Evolutionary conservation across 116 monocot genomes (phyloP).

Genomic region (Phalaenopsis hybrid): DNA sequence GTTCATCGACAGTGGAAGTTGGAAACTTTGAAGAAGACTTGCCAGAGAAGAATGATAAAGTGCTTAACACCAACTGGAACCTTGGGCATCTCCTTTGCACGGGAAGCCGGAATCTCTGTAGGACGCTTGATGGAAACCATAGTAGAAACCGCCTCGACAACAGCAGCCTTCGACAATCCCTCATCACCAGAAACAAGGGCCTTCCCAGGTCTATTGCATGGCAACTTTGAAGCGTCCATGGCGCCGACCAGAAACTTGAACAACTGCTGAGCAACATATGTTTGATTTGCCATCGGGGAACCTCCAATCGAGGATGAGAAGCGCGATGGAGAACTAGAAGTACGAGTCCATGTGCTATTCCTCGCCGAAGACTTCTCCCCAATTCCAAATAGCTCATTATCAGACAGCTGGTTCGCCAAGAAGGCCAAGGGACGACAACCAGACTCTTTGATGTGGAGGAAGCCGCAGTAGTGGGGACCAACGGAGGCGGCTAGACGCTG

Average conservation of each 20-base stretch:
- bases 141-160: not conserved
- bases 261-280: not conserved
- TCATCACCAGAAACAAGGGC: not conserved
- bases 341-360: not conserved
- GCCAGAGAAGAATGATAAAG: not conserved
- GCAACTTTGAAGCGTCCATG: not conserved
- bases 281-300: not conserved
- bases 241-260: not conserved
- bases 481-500: constrained; percentile 31
- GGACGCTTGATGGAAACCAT: not conserved
- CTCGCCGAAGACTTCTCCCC: not conserved
- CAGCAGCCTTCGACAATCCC: not conserved
- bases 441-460: constrained; percentile 3
- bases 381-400: not conserved
- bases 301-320: not conserved
- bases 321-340: not conserved
- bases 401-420: constrained; percentile 13
- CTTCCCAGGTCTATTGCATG: not conserved
- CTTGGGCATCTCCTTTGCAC: not conserved
- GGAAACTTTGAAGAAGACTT: not conserved
- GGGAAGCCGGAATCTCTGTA: not conserved
- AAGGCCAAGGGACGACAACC: constrained; percentile 8
- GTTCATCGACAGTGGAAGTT: not conserved
- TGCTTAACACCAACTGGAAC: no score
- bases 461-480: constrained; percentile 24